Percentiles rank a stretch among this genome's conserved stretches.
Conservation (phyloP, 139 green algal genomes). For the Desmodesmus armatus region DNA sequence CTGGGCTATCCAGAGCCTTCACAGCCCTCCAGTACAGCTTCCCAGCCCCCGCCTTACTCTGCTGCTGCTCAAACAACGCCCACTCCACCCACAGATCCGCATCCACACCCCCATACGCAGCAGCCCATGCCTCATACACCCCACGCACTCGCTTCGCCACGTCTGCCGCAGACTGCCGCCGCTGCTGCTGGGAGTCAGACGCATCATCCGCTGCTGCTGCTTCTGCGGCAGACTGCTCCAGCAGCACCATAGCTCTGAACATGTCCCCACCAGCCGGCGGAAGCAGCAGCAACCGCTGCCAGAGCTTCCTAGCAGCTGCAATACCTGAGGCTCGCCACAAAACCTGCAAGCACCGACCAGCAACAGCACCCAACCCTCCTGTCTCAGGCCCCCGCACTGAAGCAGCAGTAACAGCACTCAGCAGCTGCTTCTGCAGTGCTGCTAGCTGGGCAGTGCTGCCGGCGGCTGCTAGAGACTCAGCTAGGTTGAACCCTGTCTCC, state of each 20-base stretch:
- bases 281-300: conserved; percentile 57
- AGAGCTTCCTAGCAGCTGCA: conserved; percentile 61
- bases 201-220: not conserved
- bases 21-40: conserved; percentile 75
- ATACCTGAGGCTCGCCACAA: conserved; percentile 44
- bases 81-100: conserved; percentile 77
- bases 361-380: conserved; percentile 66
- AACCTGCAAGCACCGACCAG: conserved; percentile 43
- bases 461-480: not conserved
- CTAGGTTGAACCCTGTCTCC: conserved; percentile 6
- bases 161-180: not conserved
- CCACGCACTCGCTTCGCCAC: conserved; percentile 21
- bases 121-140: conserved; percentile 68
- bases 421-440: conserved; percentile 33
- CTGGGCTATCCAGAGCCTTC: conserved; percentile 67
- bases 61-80: conserved; percentile 51
- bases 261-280: conserved; percentile 72
- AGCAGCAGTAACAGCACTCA: conserved; percentile 11
- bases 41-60: conserved; percentile 47
- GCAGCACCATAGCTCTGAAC: conserved; percentile 59
- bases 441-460: not conserved
- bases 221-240: conserved; percentile 56
- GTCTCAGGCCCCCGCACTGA: conserved; percentile 21
- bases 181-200: not conserved
- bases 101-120: conserved; percentile 61